phyloP scores from a whole-genome alignment of 2,329 filamentous ascomycete species.

The Penicillium sp. region DNA sequence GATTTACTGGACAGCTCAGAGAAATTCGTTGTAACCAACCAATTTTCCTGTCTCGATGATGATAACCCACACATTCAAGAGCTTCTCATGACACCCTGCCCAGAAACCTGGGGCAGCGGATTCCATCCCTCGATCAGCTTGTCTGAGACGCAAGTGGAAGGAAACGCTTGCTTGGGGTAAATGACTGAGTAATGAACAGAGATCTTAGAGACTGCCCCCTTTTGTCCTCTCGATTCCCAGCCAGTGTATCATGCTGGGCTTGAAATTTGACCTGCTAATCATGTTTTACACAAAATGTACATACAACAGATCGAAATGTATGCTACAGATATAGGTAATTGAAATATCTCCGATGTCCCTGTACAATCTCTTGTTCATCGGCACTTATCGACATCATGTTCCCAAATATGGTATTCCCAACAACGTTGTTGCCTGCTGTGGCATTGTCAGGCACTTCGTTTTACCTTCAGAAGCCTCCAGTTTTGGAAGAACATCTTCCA shows the following conservation, averaged over 20 bases:
- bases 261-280: not conserved
- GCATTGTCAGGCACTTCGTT: not conserved
- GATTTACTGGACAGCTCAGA: not conserved
- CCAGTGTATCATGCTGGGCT: not conserved
- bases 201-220: constrained; percentile 43
- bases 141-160: constrained; percentile 34
- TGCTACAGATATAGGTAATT: not conserved
- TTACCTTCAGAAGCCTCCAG: not conserved
- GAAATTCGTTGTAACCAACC: not conserved
- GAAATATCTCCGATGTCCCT: not conserved
- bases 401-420: not conserved
- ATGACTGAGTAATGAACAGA: constrained; percentile 51
- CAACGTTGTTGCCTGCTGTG: not conserved
- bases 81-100: constrained; percentile 39
- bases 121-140: constrained; percentile 35
- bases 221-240: not conserved
- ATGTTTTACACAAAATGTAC: not conserved
- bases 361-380: not conserved
- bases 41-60: constrained; percentile 38
- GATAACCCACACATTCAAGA: constrained; percentile 34
- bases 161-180: constrained; percentile 30
- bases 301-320: not conserved
- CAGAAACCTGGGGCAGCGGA: constrained; percentile 26
- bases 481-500: not conserved
- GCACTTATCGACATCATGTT: not conserved